Conservation (phyloP, 257 asterid genomes). For the Lavandula angustifolia region DNA sequence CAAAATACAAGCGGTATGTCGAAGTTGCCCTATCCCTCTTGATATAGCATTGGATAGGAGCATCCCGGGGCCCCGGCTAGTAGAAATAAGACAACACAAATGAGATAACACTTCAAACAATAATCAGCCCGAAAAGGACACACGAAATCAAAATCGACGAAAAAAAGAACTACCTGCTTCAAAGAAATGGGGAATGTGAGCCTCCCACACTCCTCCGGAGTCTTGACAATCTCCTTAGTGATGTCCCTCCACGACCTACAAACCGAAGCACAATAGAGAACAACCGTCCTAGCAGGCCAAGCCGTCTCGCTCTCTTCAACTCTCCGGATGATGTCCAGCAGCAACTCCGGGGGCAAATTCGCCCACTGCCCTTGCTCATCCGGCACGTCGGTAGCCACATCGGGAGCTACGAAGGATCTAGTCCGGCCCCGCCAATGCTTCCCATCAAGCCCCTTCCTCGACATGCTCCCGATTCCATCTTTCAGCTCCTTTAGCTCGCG, state of each 20-base stretch:
- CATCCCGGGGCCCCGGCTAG: conserved; percentile 94
- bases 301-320: conserved; percentile 88
- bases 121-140: background rate
- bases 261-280: conserved; percentile 82
- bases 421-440: conserved; percentile 70
- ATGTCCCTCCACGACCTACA: conserved; percentile 90
- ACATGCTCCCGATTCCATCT: conserved; percentile 78
- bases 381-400: conserved; percentile 50
- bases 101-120: conserved; percentile 2
- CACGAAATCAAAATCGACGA: conserved; percentile 6
- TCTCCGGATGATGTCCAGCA: conserved; percentile 72
- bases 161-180: conserved; percentile 60
- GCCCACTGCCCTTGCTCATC: conserved; percentile 90
- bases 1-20: conserved; percentile 67
- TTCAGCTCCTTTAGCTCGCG: conserved; percentile 72
- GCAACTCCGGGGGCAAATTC: conserved; percentile 78
- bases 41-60: conserved; percentile 87
- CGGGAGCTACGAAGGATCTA: conserved; percentile 69
- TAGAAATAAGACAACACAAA: background rate
- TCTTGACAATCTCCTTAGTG: conserved; percentile 87
- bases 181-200: conserved; percentile 86
- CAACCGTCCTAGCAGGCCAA: conserved; percentile 84
- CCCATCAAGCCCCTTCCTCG: conserved; percentile 59
- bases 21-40: conserved; percentile 78
- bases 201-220: conserved; percentile 90